phyloP scores from a whole-genome alignment of 2,329 filamentous ascomycete genomes.

The Aureobasidium sp. region DNA sequence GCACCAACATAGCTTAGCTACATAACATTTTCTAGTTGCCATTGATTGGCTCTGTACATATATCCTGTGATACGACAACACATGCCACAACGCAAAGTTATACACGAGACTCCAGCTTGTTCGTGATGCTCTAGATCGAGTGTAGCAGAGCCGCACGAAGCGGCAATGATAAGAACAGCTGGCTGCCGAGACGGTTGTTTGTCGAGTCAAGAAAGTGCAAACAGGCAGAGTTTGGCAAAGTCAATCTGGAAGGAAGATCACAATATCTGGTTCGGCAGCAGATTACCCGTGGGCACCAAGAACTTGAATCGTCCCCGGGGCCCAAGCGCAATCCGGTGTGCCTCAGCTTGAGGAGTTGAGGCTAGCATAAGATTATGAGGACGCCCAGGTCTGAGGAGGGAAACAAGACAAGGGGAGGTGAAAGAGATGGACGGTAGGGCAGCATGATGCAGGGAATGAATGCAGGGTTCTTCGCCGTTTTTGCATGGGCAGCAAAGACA shows the following conservation, averaged over 20 bases:
- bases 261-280: slow-evolving; percentile 7
- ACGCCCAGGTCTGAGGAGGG: background rate
- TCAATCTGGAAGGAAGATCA: background rate
- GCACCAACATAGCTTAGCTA: background rate
- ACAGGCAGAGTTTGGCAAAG: background rate
- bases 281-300: slow-evolving; percentile 5
- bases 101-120: background rate
- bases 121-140: background rate
- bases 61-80: background rate
- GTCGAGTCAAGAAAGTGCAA: background rate
- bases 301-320: background rate
- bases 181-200: background rate
- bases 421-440: background rate
- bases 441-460: background rate
- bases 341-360: slow-evolving; percentile 7
- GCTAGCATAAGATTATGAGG: slow-evolving; percentile 1
- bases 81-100: background rate
- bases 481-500: background rate
- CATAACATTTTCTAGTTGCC: background rate
- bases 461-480: background rate
- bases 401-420: background rate
- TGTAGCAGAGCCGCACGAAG: background rate
- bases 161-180: background rate
- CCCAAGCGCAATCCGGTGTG: slow-evolving; percentile 2
- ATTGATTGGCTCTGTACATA: background rate